phyloP scores from a whole-genome alignment of 345 rosid species.

The Luvunga scandens region DNA sequence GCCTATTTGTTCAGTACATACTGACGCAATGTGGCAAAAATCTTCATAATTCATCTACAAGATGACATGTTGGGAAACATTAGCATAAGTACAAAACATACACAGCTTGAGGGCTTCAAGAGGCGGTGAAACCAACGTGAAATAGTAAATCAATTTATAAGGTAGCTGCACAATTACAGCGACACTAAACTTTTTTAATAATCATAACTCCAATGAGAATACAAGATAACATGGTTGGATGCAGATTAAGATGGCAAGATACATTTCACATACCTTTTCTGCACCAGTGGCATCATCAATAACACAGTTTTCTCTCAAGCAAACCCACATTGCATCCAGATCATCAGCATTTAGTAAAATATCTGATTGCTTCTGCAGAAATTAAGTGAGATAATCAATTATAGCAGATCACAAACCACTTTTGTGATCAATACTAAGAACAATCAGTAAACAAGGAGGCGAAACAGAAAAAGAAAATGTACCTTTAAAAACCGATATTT shows the following conservation, averaged over 20 bases:
- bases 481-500: constrained; percentile 95
- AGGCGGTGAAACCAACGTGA: neutral
- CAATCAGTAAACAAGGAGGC: neutral
- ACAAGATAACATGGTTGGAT: neutral
- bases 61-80: constrained; percentile 10
- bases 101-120: neutral
- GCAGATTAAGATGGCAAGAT: neutral
- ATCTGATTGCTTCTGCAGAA: constrained; percentile 95
- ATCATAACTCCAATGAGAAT: neutral
- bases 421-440: neutral
- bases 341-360: constrained; percentile 92
- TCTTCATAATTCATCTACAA: constrained; percentile 98
- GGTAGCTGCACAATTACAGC: neutral
- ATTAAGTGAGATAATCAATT: constrained; percentile 14
- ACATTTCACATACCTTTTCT: constrained; percentile 69
- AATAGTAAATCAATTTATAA: neutral
- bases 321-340: constrained; percentile 99
- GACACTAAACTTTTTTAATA: neutral
- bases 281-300: constrained; percentile 98
- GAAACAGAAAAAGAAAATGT: neutral
- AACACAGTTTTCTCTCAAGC: constrained; percentile 98
- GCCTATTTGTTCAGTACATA: constrained; percentile 96
- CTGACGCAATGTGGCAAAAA: constrained; percentile 97
- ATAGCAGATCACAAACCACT: neutral
- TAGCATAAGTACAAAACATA: constrained; percentile 10